Conservation (phyloP, 805 yeast genomes). For the Ogataea methanolica region DNA sequence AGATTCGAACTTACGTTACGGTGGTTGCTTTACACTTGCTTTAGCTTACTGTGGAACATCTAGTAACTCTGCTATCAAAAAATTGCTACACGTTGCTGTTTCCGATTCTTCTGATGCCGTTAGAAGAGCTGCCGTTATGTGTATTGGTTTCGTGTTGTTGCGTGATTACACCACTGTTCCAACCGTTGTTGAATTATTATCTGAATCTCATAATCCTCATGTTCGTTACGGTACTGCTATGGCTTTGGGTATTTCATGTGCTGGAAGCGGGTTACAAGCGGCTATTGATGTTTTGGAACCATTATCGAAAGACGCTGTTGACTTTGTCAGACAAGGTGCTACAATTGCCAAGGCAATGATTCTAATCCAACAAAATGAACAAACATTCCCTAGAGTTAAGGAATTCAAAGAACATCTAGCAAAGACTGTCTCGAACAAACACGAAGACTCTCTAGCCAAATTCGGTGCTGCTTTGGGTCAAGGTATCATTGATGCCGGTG, state of each 20-base stretch:
- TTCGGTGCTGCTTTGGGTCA: conserved; percentile 97
- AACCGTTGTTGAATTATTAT: conserved; percentile 84
- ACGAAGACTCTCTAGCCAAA: conserved; percentile 94
- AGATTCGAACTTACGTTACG: conserved; percentile 83
- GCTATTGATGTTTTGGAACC: conserved; percentile 94
- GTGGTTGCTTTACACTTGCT: conserved; percentile 93
- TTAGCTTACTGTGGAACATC: conserved; percentile 97
- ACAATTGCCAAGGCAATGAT: conserved; percentile 89
- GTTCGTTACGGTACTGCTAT: conserved; percentile 97
- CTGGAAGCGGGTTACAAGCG: conserved; percentile 83
- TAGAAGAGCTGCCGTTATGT: conserved; percentile 91
- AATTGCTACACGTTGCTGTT: conserved; percentile 86
- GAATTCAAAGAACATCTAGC: conserved; percentile 71
- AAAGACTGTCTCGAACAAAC: conserved; percentile 76
- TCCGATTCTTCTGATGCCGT: conserved; percentile 96
- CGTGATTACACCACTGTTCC: conserved; percentile 94
- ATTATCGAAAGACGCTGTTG: conserved; percentile 87
- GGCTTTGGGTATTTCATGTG: conserved; percentile 96
- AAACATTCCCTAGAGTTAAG: conserved; percentile 72
- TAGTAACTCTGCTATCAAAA: conserved; percentile 78
- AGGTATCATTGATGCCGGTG: conserved; percentile 98
- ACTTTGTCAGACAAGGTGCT: conserved; percentile 98
- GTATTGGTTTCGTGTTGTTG: conserved; percentile 84
- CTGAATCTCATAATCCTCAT: conserved; percentile 96
- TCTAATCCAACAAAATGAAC: conserved; percentile 82